phyloP scores from a whole-genome alignment of 257 asterid species.

The Handroanthus guayacan region DNA sequence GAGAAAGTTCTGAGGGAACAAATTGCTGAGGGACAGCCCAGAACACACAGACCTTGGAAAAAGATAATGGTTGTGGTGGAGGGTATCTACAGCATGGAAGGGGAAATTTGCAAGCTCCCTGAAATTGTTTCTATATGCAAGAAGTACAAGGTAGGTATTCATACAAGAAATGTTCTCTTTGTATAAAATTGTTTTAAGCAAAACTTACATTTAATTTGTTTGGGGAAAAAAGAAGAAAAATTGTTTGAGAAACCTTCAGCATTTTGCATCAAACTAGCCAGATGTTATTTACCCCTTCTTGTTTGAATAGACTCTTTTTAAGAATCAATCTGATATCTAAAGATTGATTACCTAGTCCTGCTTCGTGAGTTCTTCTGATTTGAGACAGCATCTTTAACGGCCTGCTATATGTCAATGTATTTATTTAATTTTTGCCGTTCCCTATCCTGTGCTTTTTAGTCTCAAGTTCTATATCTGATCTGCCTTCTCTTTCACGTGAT shows the following conservation, averaged over 20 bases:
- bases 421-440: conserved; percentile 10
- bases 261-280: conserved; percentile 6
- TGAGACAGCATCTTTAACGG: conserved; percentile 16
- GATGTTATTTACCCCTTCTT: conserved; percentile 13
- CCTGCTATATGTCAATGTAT: conserved; percentile 16
- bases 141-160: conserved; percentile 81
- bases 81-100: conserved; percentile 99
- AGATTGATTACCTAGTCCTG: neutral
- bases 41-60: conserved; percentile 99
- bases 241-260: conserved; percentile 8
- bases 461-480: conserved; percentile 11
- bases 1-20: conserved; percentile 91
- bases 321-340: conserved; percentile 32
- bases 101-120: conserved; percentile 96
- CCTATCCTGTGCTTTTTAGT: neutral
- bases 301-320: conserved; percentile 13
- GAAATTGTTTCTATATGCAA: conserved; percentile 96
- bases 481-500: conserved; percentile 25
- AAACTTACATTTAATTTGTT: neutral
- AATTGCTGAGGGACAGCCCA: conserved; percentile 95
- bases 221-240: neutral
- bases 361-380: neutral
- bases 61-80: conserved; percentile 96
- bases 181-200: neutral
- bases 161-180: conserved; percentile 29